phyloP scores from a whole-genome alignment of 1,139 yeast genomes.

The Blastobotrys indianensis region DNA sequence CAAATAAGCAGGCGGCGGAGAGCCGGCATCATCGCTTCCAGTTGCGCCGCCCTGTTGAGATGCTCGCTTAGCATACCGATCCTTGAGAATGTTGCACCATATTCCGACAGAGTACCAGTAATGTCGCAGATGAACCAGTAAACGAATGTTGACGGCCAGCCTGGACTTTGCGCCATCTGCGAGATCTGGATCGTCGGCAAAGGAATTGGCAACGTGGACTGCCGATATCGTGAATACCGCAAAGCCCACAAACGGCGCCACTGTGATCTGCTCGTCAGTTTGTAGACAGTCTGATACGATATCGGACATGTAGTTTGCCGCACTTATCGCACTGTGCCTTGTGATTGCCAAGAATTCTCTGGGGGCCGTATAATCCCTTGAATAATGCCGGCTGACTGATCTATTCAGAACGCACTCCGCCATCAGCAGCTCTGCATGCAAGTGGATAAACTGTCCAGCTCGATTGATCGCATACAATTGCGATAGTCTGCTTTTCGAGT shows the following conservation, averaged over 20 bases:
- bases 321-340: conserved; percentile 26
- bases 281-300: conserved; percentile 30
- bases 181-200: conserved; percentile 28
- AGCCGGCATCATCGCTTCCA: conserved; percentile 7
- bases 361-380: conserved; percentile 24
- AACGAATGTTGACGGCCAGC: conserved; percentile 30
- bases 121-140: conserved; percentile 32
- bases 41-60: conserved; percentile 12
- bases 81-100: conserved; percentile 35
- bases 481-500: conserved; percentile 20
- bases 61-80: conserved; percentile 26
- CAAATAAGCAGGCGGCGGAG: conserved; percentile 14
- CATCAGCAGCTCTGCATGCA: conserved; percentile 24
- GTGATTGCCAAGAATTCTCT: conserved; percentile 28
- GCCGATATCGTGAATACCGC: conserved; percentile 35
- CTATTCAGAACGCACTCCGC: conserved; percentile 26
- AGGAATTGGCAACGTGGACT: conserved; percentile 34
- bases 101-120: conserved; percentile 35
- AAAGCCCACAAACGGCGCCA: conserved; percentile 36
- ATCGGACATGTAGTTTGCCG: conserved; percentile 31
- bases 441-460: conserved; percentile 26
- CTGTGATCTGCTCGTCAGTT: conserved; percentile 28
- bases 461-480: conserved; percentile 21
- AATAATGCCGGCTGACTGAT: conserved; percentile 18
- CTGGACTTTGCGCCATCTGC: conserved; percentile 31